phyloP scores from a whole-genome alignment of 2,329 filamentous ascomycete genomes.

The Fusarium dimerum region DNA sequence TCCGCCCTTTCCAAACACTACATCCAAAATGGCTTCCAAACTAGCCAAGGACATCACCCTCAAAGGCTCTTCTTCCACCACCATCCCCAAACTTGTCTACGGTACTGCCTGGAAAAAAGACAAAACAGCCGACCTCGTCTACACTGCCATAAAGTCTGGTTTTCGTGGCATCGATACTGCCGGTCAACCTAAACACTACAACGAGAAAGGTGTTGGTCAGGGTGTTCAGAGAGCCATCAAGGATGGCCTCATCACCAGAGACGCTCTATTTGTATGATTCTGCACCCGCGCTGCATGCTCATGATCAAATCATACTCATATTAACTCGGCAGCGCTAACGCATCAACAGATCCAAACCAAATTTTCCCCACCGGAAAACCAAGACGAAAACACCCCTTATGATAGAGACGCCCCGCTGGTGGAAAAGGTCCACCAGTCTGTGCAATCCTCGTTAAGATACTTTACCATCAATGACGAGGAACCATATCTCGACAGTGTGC shows the following conservation, averaged over 20 bases:
- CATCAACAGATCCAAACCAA: conserved; percentile 73
- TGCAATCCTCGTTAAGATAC: conserved; percentile 66
- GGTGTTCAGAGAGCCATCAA: conserved; percentile 64
- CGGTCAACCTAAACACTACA: conserved; percentile 76
- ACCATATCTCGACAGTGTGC: conserved; percentile 67
- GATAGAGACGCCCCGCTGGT: conserved; percentile 56
- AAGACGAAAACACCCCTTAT: conserved; percentile 65
- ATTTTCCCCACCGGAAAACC: conserved; percentile 66
- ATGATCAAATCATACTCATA: no score
- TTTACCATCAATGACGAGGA: conserved; percentile 47
- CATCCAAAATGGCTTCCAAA: conserved; percentile 14
- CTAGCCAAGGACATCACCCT: conserved; percentile 37
- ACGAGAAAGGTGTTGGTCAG: conserved; percentile 68
- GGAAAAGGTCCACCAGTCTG: conserved; percentile 66
- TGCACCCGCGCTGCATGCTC: not conserved
- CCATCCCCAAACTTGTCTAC: conserved; percentile 63
- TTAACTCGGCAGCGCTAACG: not conserved
- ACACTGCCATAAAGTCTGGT: conserved; percentile 65
- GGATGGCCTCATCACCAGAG: conserved; percentile 55
- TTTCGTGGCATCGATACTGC: conserved; percentile 78
- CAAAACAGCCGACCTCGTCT: conserved; percentile 65
- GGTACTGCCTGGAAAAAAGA: conserved; percentile 88
- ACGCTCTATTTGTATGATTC: conserved; percentile 62
- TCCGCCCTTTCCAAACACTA: not conserved
- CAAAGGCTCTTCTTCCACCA: conserved; percentile 32